phyloP scores from a whole-genome alignment of 306 rosid species.

The Heteromeles arbutifolia region DNA sequence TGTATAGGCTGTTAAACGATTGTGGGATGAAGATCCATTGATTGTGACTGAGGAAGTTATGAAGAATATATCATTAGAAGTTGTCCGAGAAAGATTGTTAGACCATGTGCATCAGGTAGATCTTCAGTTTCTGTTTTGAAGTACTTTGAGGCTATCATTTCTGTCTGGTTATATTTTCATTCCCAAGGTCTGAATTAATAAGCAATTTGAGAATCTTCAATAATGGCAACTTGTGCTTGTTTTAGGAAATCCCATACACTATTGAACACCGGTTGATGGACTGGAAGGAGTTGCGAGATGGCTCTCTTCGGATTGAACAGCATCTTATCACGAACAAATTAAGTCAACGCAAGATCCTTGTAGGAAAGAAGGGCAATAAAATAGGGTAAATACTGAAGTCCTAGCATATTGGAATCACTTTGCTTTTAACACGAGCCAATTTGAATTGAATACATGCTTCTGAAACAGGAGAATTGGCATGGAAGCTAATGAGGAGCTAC shows the following conservation, averaged over 20 bases:
- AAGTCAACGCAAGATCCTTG: slow-evolving; percentile 90
- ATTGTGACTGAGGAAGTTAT: slow-evolving; percentile 76
- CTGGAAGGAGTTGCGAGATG: slow-evolving; percentile 91
- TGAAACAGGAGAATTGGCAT: slow-evolving; percentile 81
- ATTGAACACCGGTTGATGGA: slow-evolving; percentile 76
- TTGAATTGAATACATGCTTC: slow-evolving; percentile 10
- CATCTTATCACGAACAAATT: slow-evolving; percentile 64
- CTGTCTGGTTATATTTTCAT: neutral
- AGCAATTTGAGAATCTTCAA: slow-evolving; percentile 8
- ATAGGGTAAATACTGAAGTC: slow-evolving; percentile 56
- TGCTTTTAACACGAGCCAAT: neutral
- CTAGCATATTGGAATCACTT: slow-evolving; percentile 5
- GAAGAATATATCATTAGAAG: slow-evolving; percentile 87
- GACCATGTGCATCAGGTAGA: slow-evolving; percentile 93
- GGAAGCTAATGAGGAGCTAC: slow-evolving; percentile 93
- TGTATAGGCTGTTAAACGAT: slow-evolving; percentile 77
- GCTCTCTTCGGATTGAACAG: slow-evolving; percentile 90
- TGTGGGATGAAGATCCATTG: slow-evolving; percentile 93
- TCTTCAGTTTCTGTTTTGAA: slow-evolving; percentile 2
- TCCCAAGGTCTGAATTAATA: neutral
- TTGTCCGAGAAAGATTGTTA: slow-evolving; percentile 89
- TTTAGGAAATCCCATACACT: slow-evolving; percentile 87
- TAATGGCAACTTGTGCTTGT: slow-evolving; percentile 14
- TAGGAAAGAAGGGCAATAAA: slow-evolving; percentile 88
- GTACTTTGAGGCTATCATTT: slow-evolving; percentile 2